Evolutionary conservation across 2,329 filamentous ascomycete genomes (phyloP).

Genomic region (Epichloe typhina): DNA sequence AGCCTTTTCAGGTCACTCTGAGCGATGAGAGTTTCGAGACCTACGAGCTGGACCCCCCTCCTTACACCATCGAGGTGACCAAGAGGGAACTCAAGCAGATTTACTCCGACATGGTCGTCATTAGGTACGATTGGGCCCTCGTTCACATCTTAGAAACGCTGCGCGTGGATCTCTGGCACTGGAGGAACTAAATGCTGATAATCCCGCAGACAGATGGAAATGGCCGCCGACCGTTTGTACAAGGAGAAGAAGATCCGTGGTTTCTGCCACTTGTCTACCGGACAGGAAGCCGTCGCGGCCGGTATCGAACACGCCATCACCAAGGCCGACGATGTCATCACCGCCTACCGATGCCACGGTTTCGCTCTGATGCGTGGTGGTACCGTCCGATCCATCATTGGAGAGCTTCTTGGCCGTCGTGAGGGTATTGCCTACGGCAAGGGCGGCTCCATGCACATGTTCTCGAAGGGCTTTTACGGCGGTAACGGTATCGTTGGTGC

Average conservation of each 20-base stretch:
- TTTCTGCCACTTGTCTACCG: conserved; percentile 97
- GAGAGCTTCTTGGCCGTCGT: conserved; percentile 85
- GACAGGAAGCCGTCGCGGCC: conserved; percentile 92
- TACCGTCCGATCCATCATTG: conserved; percentile 82
- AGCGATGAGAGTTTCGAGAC: conserved; percentile 99
- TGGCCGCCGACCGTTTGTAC: conserved; percentile 97
- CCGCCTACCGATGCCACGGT: conserved; percentile 97
- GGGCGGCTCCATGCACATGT: conserved; percentile 99
- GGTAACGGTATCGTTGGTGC: conserved; percentile 98
- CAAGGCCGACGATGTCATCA: conserved; percentile 88
- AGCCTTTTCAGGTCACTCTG: conserved; percentile 82
- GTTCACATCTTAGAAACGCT: neutral
- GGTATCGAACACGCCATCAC: conserved; percentile 95
- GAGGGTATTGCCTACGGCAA: conserved; percentile 98
- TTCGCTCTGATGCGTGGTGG: conserved; percentile 95
- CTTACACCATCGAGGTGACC: conserved; percentile 84
- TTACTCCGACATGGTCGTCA: conserved; percentile 94
- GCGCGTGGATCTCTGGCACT: neutral
- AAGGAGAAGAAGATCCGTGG: conserved; percentile 99
- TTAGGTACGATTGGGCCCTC: conserved; percentile 51
- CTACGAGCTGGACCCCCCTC: conserved; percentile 96
- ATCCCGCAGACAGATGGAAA: conserved; percentile 81
- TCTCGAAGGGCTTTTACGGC: conserved; percentile 92
- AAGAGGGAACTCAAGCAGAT: conserved; percentile 98
- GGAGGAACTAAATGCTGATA: conserved; percentile 15